Percentiles rank a stretch among this genome's conserved stretches.
Evolutionary conservation across 352 stramenopile species (phyloP).

Genomic region (Phytophthora sp.): DNA sequence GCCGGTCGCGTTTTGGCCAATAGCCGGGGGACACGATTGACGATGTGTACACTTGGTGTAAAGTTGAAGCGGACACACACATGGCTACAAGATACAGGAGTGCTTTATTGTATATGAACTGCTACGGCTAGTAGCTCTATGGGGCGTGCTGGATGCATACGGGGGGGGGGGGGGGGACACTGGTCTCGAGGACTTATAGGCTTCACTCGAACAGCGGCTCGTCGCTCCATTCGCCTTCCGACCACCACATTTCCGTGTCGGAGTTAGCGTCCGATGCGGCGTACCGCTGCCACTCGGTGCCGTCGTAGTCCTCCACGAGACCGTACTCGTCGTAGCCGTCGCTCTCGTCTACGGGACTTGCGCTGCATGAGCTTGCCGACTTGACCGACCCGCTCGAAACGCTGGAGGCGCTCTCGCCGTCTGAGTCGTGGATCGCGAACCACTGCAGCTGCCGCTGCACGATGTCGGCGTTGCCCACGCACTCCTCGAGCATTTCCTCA

Average conservation of each 20-base stretch:
- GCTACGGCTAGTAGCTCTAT: slow-evolving; percentile 13
- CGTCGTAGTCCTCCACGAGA: slow-evolving; percentile 33
- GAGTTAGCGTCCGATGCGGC: slow-evolving; percentile 27
- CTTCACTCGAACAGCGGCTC: slow-evolving; percentile 21
- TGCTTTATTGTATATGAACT: slow-evolving; percentile 10
- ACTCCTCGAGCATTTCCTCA: slow-evolving; percentile 36
- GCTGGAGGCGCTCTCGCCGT: slow-evolving; percentile 27
- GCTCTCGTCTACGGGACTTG: slow-evolving; percentile 29
- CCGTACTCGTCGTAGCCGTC: slow-evolving; percentile 44
- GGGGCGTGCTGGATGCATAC: too few relatives aligned
- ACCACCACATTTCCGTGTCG: slow-evolving; percentile 35
- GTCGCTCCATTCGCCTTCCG: slow-evolving; percentile 35
- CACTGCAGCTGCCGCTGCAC: slow-evolving; percentile 37
- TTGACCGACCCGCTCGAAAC: slow-evolving; percentile 12
- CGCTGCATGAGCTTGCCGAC: background rate
- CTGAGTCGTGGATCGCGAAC: slow-evolving; percentile 39
- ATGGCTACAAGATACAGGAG: slow-evolving; percentile 17
- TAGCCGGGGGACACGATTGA: background rate
- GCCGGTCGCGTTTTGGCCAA: slow-evolving; percentile 21
- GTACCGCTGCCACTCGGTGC: slow-evolving; percentile 24
- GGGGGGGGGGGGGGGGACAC: too few relatives aligned
- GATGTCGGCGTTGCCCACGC: slow-evolving; percentile 21
- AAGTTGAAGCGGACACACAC: slow-evolving; percentile 23
- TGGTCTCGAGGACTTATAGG: too few relatives aligned
- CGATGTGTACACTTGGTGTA: background rate